These are phyloP conservation scores for Pseudogymnoascus sp. DNA, from an alignment of 2,329 filamentous ascomycete species.

Conservation along the genomic window DNA sequence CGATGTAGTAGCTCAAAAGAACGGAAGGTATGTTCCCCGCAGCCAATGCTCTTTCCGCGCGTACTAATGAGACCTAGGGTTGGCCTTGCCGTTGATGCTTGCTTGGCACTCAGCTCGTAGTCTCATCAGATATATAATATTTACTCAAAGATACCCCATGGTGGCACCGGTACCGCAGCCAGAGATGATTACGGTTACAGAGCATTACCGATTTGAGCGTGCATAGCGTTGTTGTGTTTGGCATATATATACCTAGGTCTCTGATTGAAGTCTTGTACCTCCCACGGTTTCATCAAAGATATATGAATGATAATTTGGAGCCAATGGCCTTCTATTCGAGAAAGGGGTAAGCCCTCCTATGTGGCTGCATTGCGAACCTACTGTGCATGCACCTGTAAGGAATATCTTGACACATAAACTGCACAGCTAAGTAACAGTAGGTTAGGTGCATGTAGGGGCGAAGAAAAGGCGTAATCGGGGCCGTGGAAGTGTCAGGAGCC, in stretches of 20 bases:
- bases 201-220: slow-evolving; percentile 9
- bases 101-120: slow-evolving; percentile 53
- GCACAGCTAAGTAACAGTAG: neutral
- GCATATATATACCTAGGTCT: slow-evolving; percentile 9
- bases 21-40: slow-evolving; percentile 64
- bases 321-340: neutral
- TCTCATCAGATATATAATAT: neutral
- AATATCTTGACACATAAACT: neutral
- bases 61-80: slow-evolving; percentile 46
- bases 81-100: slow-evolving; percentile 77
- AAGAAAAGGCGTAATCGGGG: neutral
- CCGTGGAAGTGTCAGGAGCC: neutral
- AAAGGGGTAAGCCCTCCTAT: neutral
- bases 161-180: neutral
- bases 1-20: slow-evolving; percentile 92
- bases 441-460: neutral
- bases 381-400: neutral
- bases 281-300: neutral
- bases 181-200: slow-evolving; percentile 4
- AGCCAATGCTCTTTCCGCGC: neutral
- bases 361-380: neutral
- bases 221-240: slow-evolving; percentile 10
- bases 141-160: slow-evolving; percentile 7
- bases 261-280: neutral
- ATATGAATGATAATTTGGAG: slow-evolving; percentile 4